Evolutionary conservation across 768 basidiomycete genomes (phyloP), one percentile per base, ranked within the genome.

Genomic region (Saitozyma podzolica): DNA sequence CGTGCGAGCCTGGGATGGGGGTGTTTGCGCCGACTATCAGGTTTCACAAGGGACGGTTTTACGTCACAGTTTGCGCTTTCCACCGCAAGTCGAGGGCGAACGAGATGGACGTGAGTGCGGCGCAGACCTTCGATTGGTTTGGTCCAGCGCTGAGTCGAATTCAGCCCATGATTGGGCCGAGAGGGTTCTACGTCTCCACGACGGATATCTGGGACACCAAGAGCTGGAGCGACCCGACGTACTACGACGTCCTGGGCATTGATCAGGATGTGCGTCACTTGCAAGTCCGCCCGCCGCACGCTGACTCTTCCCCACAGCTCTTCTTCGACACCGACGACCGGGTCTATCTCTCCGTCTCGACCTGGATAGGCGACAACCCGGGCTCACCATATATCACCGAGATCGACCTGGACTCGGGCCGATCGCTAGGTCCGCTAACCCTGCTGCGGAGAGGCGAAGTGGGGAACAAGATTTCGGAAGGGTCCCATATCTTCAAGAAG

Each of bases 401-500:
- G 19, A 63, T 63, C 43, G 62, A 63, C 48, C 13, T 63, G 41
- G 52, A 29, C 14, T 53, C 62, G 17, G 56, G 56, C 2, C 17
- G 39, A 6, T 39, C 29, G n/a, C 45, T 51, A 8, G 17, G 41
- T 42, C 48, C 50, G 4, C 48, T 59, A 4, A 43, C 14, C 42
- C 56, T 4, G 16, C 50, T 19, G 17, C 39, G 14, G 16, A 10
- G 4, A 50, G 55, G 17, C 40, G 50, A 6, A 20, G 45, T 9
- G 37, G 37, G 42, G 40, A 42, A 54, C 16, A 8, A 40, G 4
- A 59, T 76, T 40, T 70, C 77, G 37, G 77, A 78, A 55, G 77
- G 69, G 11, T 67, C 73, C 7, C 77, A 78, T 52, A 64, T 78
- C 59, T 70, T 66, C 64, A 61, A 66, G 45, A 62, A 63, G 50